Percentiles rank a stretch among this genome's conserved stretches.
These are phyloP conservation scores for Picochlorum sp. DNA, from an alignment of 139 green algal genomes.

Conservation along the genomic window DNA sequence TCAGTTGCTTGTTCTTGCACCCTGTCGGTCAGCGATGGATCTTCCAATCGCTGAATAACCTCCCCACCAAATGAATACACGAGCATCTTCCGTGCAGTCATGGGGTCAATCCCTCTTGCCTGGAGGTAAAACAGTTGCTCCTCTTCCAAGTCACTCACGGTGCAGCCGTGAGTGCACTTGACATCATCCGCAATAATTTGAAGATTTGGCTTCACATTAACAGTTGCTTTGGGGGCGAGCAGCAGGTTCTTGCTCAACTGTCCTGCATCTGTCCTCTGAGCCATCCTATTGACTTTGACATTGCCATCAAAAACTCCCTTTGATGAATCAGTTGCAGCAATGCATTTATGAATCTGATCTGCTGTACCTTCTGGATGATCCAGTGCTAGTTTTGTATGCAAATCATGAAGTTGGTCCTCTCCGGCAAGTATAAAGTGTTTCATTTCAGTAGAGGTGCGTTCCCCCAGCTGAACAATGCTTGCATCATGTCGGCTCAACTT, in stretches of 20 bases:
- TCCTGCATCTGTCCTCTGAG: constrained; percentile 90
- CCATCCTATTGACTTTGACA: constrained; percentile 75
- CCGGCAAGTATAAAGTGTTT: constrained; percentile 82
- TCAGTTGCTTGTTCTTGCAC: constrained; percentile 19
- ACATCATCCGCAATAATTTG: constrained; percentile 99
- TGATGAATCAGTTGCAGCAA: constrained; percentile 62
- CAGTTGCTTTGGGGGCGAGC: constrained; percentile 79
- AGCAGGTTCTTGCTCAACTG: constrained; percentile 94
- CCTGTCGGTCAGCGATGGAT: constrained; percentile 27
- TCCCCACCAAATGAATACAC: constrained; percentile 86
- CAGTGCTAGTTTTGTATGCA: constrained; percentile 80
- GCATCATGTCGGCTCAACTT: constrained; percentile 79
- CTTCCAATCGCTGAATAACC: constrained; percentile 57
- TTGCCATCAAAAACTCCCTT: constrained; percentile 96
- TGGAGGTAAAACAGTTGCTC: constrained; percentile 98
- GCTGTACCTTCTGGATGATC: constrained; percentile 64
- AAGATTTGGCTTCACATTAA: constrained; percentile 98
- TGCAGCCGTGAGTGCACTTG: constrained; percentile 95
- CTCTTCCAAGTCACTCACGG: constrained; percentile 93
- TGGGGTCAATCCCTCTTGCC: constrained; percentile 66
- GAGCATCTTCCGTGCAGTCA: constrained; percentile 63
- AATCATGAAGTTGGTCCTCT: constrained; percentile 84
- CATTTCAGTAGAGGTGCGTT: constrained; percentile 36
- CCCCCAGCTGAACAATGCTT: constrained; percentile 58
- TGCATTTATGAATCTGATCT: constrained; percentile 97